phyloP scores from a whole-genome alignment of 768 basidiomycete species.

The Dentipellis fragilis region DNA sequence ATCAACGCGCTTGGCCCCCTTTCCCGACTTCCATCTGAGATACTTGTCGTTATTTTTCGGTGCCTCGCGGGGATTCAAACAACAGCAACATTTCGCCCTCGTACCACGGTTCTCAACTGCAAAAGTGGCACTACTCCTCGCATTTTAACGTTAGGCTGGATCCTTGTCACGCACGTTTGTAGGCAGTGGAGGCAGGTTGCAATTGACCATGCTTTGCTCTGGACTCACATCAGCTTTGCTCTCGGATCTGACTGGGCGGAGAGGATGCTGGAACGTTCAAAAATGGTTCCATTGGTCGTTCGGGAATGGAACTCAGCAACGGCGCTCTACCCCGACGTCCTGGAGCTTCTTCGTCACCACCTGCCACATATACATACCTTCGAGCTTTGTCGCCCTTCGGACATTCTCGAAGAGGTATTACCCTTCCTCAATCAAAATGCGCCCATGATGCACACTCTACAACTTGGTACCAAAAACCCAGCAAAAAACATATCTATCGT shows the following conservation, averaged over 20 bases:
- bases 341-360: neutral
- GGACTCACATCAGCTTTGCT: neutral
- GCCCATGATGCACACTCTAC: neutral
- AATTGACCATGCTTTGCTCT: neutral
- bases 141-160: neutral
- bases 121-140: too few species aligned
- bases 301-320: neutral
- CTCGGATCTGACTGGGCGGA: neutral
- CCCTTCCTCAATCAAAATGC: neutral
- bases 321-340: neutral
- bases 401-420: neutral
- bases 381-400: neutral
- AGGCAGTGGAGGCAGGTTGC: neutral
- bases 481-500: neutral
- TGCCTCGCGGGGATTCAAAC: too few species aligned
- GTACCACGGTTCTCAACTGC: too few species aligned
- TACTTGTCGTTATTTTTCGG: too few species aligned
- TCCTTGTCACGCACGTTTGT: neutral
- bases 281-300: neutral
- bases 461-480: neutral
- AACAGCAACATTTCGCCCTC: too few species aligned
- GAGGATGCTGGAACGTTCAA: neutral
- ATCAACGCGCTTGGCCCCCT: too few species aligned
- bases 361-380: neutral
- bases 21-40: too few species aligned